Conservation (phyloP, 2,329 filamentous ascomycete genomes). For the Juglanconis juglandina region DNA sequence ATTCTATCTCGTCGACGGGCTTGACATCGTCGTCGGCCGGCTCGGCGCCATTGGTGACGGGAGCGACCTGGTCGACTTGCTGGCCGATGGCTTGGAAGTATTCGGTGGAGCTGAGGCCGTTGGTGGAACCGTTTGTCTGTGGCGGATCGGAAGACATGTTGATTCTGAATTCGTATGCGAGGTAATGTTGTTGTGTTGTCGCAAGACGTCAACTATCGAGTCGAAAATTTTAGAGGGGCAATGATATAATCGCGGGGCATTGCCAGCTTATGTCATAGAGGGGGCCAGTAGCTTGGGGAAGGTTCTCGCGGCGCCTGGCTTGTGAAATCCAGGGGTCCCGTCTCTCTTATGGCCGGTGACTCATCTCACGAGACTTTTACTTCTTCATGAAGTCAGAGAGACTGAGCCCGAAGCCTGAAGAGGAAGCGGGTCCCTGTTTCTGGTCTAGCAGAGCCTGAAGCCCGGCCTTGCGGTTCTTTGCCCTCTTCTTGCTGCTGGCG, state of each 20-base stretch:
- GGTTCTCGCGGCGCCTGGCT: constrained; percentile 12
- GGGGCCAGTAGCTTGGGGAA: constrained; percentile 24
- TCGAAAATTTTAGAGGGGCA: constrained; percentile 38
- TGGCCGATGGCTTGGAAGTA: constrained; percentile 63
- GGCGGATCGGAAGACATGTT: constrained; percentile 27
- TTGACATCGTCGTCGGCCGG: constrained; percentile 45
- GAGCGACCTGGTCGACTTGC: constrained; percentile 53
- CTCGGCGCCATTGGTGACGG: constrained; percentile 33
- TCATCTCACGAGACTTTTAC: not conserved
- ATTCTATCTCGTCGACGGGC: constrained; percentile 68
- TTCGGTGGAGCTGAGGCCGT: constrained; percentile 39
- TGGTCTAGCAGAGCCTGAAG: constrained; percentile 63
- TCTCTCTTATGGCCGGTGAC: not conserved
- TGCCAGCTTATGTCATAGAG: constrained; percentile 31
- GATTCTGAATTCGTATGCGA: not conserved
- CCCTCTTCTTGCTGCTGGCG: constrained; percentile 61
- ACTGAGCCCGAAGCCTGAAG: constrained; percentile 41
- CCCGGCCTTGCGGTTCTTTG: constrained; percentile 62
- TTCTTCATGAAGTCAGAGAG: constrained; percentile 55
- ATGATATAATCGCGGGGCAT: constrained; percentile 32
- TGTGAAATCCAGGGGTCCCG: not conserved
- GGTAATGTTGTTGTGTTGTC: not conserved
- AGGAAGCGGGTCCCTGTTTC: constrained; percentile 37
- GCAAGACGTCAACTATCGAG: constrained; percentile 1
- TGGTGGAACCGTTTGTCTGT: constrained; percentile 27